A percentile compares a stretch with the other conserved stretches of the same genome.
phyloP scores from a whole-genome alignment of 352 stramenopile genomes.

The Phytophthora chlamydospora region DNA sequence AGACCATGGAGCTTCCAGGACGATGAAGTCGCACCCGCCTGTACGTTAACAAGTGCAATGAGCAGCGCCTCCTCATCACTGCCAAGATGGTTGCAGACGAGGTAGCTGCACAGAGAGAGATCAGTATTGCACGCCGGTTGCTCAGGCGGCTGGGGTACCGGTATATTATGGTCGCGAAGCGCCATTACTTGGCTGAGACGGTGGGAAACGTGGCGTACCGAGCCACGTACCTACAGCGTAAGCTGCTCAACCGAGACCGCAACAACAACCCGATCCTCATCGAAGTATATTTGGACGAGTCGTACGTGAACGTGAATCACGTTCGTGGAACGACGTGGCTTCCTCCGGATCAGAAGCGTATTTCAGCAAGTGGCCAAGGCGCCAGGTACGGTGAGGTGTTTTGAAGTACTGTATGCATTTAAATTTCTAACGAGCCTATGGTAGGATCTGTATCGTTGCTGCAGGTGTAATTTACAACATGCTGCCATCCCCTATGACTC shows the following conservation, averaged over 20 bases:
- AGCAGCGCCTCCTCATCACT: slow-evolving; percentile 4
- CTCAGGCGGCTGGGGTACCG: slow-evolving; percentile 1
- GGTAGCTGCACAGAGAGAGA: not conserved
- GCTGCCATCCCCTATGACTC: not conserved
- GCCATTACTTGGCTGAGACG: not conserved
- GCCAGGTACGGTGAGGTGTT: no score
- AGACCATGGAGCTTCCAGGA: slow-evolving; percentile 3
- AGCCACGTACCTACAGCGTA: not conserved
- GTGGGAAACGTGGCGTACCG: not conserved
- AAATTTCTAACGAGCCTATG: not conserved
- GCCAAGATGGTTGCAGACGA: slow-evolving; percentile 10
- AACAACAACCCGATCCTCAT: not conserved
- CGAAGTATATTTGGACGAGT: not conserved
- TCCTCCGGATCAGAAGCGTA: not conserved
- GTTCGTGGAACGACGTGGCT: not conserved
- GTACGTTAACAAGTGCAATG: slow-evolving; percentile 8
- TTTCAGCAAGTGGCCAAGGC: not conserved
- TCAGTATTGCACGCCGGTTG: not conserved
- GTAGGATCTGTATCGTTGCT: no score
- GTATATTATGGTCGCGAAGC: not conserved
- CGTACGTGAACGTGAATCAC: slow-evolving; percentile 1
- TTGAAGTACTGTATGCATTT: not conserved
- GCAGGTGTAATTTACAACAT: slow-evolving; percentile 1
- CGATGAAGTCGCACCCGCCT: not conserved
- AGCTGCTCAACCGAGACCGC: not conserved